Conservation (phyloP, 305 asterid genomes). For the Solanum hybrid region DNA sequence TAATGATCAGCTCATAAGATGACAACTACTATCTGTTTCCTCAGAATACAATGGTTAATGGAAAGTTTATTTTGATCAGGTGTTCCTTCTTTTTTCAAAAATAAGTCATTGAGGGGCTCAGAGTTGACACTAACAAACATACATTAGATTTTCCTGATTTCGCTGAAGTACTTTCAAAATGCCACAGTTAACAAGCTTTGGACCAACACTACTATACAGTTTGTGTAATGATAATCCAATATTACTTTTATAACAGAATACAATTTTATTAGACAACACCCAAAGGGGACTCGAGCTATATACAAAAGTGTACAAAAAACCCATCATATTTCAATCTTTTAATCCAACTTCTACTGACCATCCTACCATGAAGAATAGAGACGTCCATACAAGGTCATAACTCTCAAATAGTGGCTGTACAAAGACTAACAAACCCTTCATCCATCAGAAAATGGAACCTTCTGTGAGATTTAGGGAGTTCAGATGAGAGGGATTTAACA, state of each 20-base stretch:
- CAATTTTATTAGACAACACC: background rate
- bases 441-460: background rate
- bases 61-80: background rate
- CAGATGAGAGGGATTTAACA: background rate
- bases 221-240: background rate
- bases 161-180: background rate
- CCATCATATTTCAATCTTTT: background rate
- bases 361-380: background rate
- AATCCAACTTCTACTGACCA: background rate
- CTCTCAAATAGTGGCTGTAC: background rate
- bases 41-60: background rate
- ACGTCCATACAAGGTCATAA: background rate
- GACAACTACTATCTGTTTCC: background rate
- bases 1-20: background rate
- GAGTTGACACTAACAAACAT: background rate
- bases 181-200: background rate
- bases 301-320: background rate
- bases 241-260: background rate
- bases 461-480: background rate
- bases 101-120: background rate
- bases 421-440: background rate
- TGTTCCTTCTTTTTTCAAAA: background rate
- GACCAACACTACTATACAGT: background rate
- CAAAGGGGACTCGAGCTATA: background rate
- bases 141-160: background rate